Percentiles rank a stretch among this genome's conserved stretches.
Conservation (phyloP, 1,284 basidiomycete species). For the Puccinia horiana region DNA sequence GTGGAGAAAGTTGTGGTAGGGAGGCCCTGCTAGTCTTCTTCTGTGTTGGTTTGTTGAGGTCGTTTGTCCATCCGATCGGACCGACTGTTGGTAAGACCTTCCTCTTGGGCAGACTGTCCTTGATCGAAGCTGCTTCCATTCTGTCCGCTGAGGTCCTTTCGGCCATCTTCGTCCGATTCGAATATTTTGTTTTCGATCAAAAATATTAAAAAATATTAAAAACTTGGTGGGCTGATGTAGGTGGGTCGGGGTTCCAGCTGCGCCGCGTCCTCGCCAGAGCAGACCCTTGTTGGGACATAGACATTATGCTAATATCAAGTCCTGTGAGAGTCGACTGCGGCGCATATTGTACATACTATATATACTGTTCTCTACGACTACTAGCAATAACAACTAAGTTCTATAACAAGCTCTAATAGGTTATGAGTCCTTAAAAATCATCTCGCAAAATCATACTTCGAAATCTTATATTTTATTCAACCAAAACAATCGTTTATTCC, state of each 20-base stretch:
- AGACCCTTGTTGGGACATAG: too few relatives aligned
- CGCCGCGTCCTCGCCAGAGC: background rate
- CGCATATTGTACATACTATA: too few relatives aligned
- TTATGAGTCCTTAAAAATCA: too few relatives aligned
- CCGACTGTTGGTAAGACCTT: background rate
- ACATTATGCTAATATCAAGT: too few relatives aligned
- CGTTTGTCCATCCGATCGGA: background rate
- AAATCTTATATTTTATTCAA: too few relatives aligned
- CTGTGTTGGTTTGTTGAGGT: background rate
- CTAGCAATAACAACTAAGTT: too few relatives aligned
- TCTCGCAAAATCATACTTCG: too few relatives aligned
- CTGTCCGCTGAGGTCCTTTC: background rate
- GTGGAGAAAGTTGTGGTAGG: background rate
- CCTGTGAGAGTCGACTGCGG: too few relatives aligned
- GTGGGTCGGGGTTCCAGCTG: background rate
- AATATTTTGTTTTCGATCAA: background rate
- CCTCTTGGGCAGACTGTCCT: background rate
- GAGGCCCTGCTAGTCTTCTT: background rate
- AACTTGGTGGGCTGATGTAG: background rate
- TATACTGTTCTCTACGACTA: too few relatives aligned
- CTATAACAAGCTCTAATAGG: too few relatives aligned
- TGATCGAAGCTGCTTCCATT: background rate
- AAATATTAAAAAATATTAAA: background rate
- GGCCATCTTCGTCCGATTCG: background rate
- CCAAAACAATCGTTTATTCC: too few relatives aligned